Evolutionary conservation across 805 yeast species (phyloP).

Genomic region (Saturnispora quitensis): DNA sequence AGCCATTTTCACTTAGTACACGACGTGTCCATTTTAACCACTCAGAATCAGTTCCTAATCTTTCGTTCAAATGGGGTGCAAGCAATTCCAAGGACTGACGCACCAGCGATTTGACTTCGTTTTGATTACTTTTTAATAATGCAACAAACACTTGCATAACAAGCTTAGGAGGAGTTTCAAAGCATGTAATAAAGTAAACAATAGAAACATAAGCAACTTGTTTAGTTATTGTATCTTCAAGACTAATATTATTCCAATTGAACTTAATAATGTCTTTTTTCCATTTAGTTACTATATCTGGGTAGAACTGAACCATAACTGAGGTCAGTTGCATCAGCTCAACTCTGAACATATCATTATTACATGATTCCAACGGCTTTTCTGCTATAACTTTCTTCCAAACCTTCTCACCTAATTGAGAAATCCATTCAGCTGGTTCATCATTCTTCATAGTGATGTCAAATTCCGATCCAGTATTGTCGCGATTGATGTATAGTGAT

Average conservation of each 20-base stretch:
- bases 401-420: constrained; percentile 47
- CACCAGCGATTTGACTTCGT: constrained; percentile 75
- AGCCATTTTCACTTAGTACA: constrained; percentile 83
- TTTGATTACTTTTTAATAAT: constrained; percentile 70
- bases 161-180: constrained; percentile 80
- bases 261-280: constrained; percentile 84
- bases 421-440: constrained; percentile 51
- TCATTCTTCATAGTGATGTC: constrained; percentile 15
- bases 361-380: constrained; percentile 50
- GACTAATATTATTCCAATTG: constrained; percentile 86
- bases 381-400: constrained; percentile 64
- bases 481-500: constrained; percentile 53
- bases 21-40: constrained; percentile 97
- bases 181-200: constrained; percentile 74
- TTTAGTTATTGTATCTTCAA: constrained; percentile 82
- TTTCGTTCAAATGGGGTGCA: constrained; percentile 75
- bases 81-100: constrained; percentile 79
- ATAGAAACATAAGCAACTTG: constrained; percentile 90
- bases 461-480: constrained; percentile 31
- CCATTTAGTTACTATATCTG: constrained; percentile 46
- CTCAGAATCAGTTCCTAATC: constrained; percentile 50
- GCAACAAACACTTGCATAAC: constrained; percentile 93
- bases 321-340: constrained; percentile 79
- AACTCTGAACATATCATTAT: constrained; percentile 63
- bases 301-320: constrained; percentile 58